A percentile compares a stretch with the other conserved stretches of the same genome.
phyloP scores from a whole-genome alignment of 2,329 filamentous ascomycete genomes.

The Purpureocillium takamizusanense region DNA sequence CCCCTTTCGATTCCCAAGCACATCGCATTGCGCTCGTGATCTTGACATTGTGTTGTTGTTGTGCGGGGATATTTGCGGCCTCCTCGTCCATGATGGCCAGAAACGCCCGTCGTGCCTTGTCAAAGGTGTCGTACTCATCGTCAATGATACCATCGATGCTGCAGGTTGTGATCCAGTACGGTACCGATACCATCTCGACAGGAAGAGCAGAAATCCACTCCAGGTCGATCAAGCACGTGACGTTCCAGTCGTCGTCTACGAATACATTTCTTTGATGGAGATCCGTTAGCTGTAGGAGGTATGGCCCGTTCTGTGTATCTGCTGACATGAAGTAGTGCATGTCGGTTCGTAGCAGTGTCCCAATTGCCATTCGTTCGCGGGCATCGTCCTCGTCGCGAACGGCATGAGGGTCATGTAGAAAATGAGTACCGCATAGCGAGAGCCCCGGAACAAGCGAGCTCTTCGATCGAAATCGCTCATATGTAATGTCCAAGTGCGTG shows the following conservation, averaged over 20 bases:
- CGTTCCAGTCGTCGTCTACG: constrained; percentile 23
- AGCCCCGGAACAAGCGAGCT: constrained; percentile 11
- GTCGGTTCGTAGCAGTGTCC: constrained; percentile 14
- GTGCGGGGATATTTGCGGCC: background rate
- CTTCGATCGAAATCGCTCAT: constrained; percentile 4
- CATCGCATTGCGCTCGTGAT: constrained; percentile 8
- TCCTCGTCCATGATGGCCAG: constrained; percentile 9
- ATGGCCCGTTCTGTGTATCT: constrained; percentile 15
- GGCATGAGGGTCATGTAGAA: constrained; percentile 18
- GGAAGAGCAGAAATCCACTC: constrained; percentile 23
- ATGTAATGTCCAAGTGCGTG: constrained; percentile 9
- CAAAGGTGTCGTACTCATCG: constrained; percentile 7
- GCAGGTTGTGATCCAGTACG: constrained; percentile 20
- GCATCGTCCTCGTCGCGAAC: constrained; percentile 15
- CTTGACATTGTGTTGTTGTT: constrained; percentile 4
- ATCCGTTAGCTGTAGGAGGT: constrained; percentile 18
- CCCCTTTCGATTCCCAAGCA: constrained; percentile 11
- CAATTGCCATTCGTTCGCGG: constrained; percentile 16
- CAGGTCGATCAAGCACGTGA: constrained; percentile 21
- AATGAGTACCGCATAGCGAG: constrained; percentile 14
- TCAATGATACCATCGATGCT: constrained; percentile 10
- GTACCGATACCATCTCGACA: constrained; percentile 19
- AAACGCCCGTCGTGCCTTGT: constrained; percentile 8
- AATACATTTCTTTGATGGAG: constrained; percentile 24
- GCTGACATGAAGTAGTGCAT: constrained; percentile 16